Percentiles rank a stretch among this genome's conserved stretches.
phyloP scores from a whole-genome alignment of 192 early-diverging fungal genomes.

The Jimgerdemannia lactiflua region DNA sequence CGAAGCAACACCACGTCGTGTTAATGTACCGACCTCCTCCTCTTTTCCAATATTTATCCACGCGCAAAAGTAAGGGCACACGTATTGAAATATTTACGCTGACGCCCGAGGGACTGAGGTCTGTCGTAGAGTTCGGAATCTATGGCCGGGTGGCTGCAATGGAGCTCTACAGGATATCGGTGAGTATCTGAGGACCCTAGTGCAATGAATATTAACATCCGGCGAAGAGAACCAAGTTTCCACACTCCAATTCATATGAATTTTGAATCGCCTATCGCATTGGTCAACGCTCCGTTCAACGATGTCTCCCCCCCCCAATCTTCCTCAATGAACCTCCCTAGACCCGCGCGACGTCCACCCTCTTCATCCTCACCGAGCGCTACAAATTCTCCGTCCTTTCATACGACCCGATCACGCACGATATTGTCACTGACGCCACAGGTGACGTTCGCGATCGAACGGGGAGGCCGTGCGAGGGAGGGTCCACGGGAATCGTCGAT shows the following conservation, averaged over 20 bases:
- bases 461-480: conserved; percentile 49
- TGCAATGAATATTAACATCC: no score
- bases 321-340: conserved; percentile 23
- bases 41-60: not conserved
- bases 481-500: conserved; percentile 56
- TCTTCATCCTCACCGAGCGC: conserved; percentile 67
- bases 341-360: conserved; percentile 53
- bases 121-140: conserved; percentile 54
- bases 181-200: conserved; percentile 6
- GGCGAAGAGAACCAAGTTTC: no score
- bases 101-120: conserved; percentile 36
- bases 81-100: conserved; percentile 59
- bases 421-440: conserved; percentile 58
- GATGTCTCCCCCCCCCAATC: not conserved
- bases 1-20: not conserved
- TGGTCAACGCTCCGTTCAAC: not conserved
- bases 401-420: conserved; percentile 48
- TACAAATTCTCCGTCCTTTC: conserved; percentile 68
- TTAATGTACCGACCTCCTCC: not conserved
- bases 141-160: conserved; percentile 69
- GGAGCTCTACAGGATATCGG: conserved; percentile 33
- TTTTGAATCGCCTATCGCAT: no score
- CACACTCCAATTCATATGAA: no score
- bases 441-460: conserved; percentile 59
- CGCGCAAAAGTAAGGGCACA: conserved; percentile 52